Evolutionary conservation across 805 yeast species (phyloP).

Genomic region (Scheffersomyces lignosus): DNA sequence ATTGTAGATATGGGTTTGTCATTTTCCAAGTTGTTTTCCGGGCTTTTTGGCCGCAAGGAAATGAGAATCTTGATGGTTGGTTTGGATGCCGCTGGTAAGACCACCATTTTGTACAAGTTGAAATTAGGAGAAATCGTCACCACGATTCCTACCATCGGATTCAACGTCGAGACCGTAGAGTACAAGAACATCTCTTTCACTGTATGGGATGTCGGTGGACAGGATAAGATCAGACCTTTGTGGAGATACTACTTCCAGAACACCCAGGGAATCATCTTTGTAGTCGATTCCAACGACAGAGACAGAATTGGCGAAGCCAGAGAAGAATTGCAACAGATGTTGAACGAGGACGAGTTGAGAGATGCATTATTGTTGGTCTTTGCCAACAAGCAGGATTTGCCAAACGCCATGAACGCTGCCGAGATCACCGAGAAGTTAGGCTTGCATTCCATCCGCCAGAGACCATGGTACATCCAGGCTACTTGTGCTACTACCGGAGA

Average conservation of each 20-base stretch:
- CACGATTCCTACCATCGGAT: constrained; percentile 95
- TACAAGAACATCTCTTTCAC: constrained; percentile 95
- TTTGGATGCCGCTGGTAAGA: constrained; percentile 97
- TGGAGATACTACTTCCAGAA: constrained; percentile 99
- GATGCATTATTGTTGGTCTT: constrained; percentile 93
- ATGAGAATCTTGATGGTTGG: constrained; percentile 99
- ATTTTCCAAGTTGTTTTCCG: constrained; percentile 89
- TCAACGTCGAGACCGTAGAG: constrained; percentile 96
- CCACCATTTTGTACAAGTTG: constrained; percentile 92
- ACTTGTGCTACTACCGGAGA: constrained; percentile 99
- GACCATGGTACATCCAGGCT: constrained; percentile 98
- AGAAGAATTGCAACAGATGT: constrained; percentile 97
- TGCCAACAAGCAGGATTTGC: constrained; percentile 98
- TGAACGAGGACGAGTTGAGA: constrained; percentile 96
- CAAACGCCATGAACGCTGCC: constrained; percentile 98
- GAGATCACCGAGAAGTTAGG: constrained; percentile 97
- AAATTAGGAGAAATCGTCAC: constrained; percentile 95
- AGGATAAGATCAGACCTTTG: constrained; percentile 96
- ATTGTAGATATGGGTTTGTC: constrained; percentile 79
- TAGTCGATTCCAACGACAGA: constrained; percentile 96
- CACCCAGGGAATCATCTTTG: constrained; percentile 97
- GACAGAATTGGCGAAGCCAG: constrained; percentile 97
- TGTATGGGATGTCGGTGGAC: constrained; percentile 99
- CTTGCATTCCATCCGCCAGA: constrained; percentile 92
- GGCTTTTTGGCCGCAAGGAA: constrained; percentile 96